Percentiles rank a stretch among this genome's conserved stretches.
Evolutionary conservation across 2,329 filamentous ascomycete genomes (phyloP).

Genomic region (Cephalotrichum gorgonifer): DNA sequence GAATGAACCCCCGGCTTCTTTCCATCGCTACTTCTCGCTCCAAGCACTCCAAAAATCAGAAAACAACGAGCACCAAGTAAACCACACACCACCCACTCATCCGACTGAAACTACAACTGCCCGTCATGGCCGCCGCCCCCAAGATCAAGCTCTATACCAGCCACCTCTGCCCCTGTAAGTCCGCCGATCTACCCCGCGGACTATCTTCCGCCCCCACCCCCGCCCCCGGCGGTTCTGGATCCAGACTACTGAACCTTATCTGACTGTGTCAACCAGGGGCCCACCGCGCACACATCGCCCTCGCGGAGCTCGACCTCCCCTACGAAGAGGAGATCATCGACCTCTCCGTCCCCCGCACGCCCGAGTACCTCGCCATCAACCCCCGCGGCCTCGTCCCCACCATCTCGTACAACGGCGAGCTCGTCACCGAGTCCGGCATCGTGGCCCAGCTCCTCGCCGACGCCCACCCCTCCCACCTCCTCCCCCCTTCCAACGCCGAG

Average conservation of each 20-base stretch:
- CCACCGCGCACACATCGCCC: constrained; percentile 64
- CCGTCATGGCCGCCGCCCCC: constrained; percentile 18
- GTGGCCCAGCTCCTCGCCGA: constrained; percentile 65
- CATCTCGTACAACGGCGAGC: constrained; percentile 54
- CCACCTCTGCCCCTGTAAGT: constrained; percentile 54
- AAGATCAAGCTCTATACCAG: constrained; percentile 63
- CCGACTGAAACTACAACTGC: too few relatives aligned
- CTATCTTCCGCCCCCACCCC: not conserved
- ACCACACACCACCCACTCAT: too few relatives aligned
- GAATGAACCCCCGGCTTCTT: too few relatives aligned
- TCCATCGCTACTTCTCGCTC: too few relatives aligned
- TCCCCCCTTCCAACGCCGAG: constrained; percentile 41
- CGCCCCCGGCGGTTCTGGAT: not conserved
- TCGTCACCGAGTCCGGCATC: constrained; percentile 64
- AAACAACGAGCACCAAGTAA: too few relatives aligned
- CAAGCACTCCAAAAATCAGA: too few relatives aligned
- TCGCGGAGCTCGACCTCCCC: constrained; percentile 54
- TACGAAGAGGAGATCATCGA: constrained; percentile 68
- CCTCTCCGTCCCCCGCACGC: constrained; percentile 54
- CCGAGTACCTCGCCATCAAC: constrained; percentile 68
- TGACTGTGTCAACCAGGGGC: constrained; percentile 41
- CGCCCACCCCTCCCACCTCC: constrained; percentile 54
- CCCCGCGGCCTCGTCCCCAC: constrained; percentile 69
- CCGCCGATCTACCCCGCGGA: too few relatives aligned
- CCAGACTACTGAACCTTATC: too few relatives aligned